Conservation (phyloP, 2,329 filamentous ascomycete genomes). For the Leptographium flavum region DNA sequence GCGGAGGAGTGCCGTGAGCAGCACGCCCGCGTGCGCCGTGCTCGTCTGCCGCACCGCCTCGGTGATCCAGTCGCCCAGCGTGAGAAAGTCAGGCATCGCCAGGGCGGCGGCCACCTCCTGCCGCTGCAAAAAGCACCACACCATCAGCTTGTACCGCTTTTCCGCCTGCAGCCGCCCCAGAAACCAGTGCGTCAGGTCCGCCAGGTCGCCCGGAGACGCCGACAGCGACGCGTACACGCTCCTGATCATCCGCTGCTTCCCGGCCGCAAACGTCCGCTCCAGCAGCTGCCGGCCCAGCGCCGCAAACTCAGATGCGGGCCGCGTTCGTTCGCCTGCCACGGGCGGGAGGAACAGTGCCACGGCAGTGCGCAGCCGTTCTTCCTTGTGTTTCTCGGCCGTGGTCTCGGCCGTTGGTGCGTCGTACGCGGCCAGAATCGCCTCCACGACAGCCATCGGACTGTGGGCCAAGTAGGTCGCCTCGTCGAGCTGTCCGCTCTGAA, state of each 20-base stretch:
- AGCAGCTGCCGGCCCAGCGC: slow-evolving; percentile 16
- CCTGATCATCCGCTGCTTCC: slow-evolving; percentile 12
- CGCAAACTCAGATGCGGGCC: slow-evolving; percentile 5
- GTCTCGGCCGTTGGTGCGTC: not conserved
- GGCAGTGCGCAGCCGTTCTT: slow-evolving; percentile 3
- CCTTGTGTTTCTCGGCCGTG: not conserved
- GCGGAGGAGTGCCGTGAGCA: slow-evolving; percentile 18
- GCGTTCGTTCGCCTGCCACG: not conserved
- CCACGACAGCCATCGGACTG: slow-evolving; percentile 20
- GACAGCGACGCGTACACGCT: slow-evolving; percentile 20
- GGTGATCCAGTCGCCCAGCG: slow-evolving; percentile 18
- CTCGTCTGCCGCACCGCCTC: slow-evolving; percentile 17
- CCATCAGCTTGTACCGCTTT: slow-evolving; percentile 14
- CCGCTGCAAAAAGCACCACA: slow-evolving; percentile 20
- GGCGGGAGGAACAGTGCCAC: slow-evolving; percentile 6
- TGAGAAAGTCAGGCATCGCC: slow-evolving; percentile 10
- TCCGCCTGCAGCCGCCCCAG: slow-evolving; percentile 16
- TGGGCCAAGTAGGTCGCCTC: slow-evolving; percentile 22
- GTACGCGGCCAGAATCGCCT: slow-evolving; percentile 11
- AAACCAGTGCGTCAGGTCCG: slow-evolving; percentile 17
- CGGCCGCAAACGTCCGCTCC: slow-evolving; percentile 14
- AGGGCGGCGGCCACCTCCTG: slow-evolving; percentile 12
- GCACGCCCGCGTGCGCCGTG: slow-evolving; percentile 14
- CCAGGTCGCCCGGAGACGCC: slow-evolving; percentile 11
- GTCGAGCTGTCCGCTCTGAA: slow-evolving; percentile 16